These are phyloP conservation scores for Chamaecyparis obtusa DNA, from an alignment of 75 land plant species.

Conservation along the genomic window DNA sequence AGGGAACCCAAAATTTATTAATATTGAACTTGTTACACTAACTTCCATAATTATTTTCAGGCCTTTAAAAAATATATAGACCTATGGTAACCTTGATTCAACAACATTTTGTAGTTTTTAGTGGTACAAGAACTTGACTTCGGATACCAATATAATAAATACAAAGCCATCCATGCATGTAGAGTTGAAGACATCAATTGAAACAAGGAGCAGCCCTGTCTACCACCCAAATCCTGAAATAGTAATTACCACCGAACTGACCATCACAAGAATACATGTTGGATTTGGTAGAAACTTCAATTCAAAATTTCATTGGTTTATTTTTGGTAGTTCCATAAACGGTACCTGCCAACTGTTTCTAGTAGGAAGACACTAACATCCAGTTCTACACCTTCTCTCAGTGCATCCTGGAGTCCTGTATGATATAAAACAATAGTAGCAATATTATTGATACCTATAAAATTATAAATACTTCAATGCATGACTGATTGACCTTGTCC, in stretches of 20 bases:
- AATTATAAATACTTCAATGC: background rate
- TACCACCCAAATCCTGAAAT: background rate
- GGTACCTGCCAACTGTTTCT: background rate
- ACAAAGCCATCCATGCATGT: no score
- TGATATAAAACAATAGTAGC: background rate
- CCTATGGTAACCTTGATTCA: no score
- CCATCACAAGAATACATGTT: background rate
- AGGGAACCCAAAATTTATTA: no score
- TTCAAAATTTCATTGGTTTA: background rate
- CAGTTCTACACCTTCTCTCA: background rate
- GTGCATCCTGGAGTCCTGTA: background rate
- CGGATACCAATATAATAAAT: no score
- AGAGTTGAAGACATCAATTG: background rate
- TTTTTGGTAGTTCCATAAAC: background rate
- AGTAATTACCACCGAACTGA: background rate
- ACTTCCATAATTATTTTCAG: no score
- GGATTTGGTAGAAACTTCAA: background rate
- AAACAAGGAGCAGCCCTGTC: background rate
- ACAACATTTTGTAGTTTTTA: no score
- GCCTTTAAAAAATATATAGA: no score
- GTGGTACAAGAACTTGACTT: no score
- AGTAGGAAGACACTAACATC: background rate
- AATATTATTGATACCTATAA: background rate
- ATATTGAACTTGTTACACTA: no score
- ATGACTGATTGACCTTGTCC: background rate